Evolutionary conservation across 1,139 yeast species (phyloP), one percentile per base, ranked within the genome.

Genomic region (Debaryomycetaceae sp.): DNA sequence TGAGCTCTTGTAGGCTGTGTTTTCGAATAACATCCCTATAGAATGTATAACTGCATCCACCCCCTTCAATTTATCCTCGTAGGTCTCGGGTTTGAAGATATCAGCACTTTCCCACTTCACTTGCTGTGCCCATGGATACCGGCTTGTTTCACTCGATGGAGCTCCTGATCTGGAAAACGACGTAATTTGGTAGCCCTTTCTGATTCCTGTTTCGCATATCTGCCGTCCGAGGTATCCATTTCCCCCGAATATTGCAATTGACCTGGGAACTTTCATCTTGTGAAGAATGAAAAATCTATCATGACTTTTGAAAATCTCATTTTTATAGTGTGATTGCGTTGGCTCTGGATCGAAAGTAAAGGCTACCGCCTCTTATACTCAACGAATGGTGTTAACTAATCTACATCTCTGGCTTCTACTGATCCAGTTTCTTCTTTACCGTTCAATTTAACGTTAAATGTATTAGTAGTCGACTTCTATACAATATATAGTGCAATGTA

Each of bases 201-300:
- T 67, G 3, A 85, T 65, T 0, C 88, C 96, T 2, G 75, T 75
- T 56, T 83, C 83, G 57, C 95, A 87, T 13, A 90, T 81, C 47
- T 87, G 77, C 47, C 78, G 77, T 20, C 89, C 88, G 17, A 90
- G 65, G 58, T 87, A 87, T 4, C 97, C 97, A 48, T 81, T 83
- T 0, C 97, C 97, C 17, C 97, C 97, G 54, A 90, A 80, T 0
- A 89, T 87, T 6, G 87, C 80, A 42, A 84, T 70, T 40, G 73
- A 59, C 48, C 57, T 65, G 14, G 54, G 43, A 49, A 49, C 45
- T 14, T 55, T 44, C 58, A 53, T 56, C 8, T n/a, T 31, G 17
- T 9, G 11, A 27, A 27, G 31, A 17, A 17, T 17, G 20, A 17
- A 17, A 17, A 17, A 17, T 17, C 20, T 4, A 17, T 17, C 20